Evolutionary conservation across 139 green algal species (phyloP).

Genomic region (Closterium sp.): DNA sequence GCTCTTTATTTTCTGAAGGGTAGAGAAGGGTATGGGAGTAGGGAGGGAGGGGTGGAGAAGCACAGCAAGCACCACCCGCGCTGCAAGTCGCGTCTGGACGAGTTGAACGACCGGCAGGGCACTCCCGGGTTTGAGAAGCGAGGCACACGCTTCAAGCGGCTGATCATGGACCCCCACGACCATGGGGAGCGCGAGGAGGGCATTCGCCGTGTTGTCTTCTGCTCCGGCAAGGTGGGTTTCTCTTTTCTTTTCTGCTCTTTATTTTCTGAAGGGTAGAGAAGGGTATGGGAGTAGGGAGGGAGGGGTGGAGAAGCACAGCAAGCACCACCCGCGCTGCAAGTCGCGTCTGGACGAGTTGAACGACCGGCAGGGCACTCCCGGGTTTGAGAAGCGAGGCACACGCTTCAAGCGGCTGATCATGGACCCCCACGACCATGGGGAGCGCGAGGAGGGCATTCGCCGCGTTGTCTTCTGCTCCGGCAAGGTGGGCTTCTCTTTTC

Average conservation of each 20-base stretch:
- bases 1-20: too few relatives aligned
- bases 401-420: conserved; percentile 76
- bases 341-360: conserved; percentile 86
- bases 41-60: neutral
- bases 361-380: conserved; percentile 58
- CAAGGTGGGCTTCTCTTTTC: conserved; percentile 69
- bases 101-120: conserved; percentile 84
- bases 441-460: conserved; percentile 65
- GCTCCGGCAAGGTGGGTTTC: conserved; percentile 83
- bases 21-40: too few relatives aligned
- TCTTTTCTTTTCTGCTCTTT: too few relatives aligned
- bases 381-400: too few relatives aligned
- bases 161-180: conserved; percentile 93
- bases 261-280: too few relatives aligned
- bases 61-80: conserved; percentile 63
- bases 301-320: neutral
- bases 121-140: too few relatives aligned
- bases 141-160: neutral
- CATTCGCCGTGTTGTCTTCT: conserved; percentile 86
- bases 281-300: too few relatives aligned
- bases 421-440: conserved; percentile 71
- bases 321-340: conserved; percentile 74
- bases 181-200: conserved; percentile 56
- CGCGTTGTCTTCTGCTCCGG: conserved; percentile 89
- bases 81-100: conserved; percentile 74